These are phyloP conservation scores for Bruguiera hainesii DNA, from an alignment of 441 rosid species.

Conservation along the genomic window DNA sequence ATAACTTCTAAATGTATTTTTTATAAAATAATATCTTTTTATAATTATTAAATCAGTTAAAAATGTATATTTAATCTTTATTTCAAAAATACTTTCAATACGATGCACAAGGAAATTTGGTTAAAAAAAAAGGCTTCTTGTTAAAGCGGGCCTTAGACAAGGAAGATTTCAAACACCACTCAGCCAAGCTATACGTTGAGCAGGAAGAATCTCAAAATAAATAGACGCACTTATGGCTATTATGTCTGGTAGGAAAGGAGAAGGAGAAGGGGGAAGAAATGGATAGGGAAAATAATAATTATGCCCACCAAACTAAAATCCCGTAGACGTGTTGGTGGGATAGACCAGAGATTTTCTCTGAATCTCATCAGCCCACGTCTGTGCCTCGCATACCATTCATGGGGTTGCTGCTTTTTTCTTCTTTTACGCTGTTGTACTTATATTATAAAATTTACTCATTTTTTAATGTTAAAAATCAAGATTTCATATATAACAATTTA, in stretches of 20 bases:
- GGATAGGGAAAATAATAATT: background rate
- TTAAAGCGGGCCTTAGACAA: slow-evolving; percentile 1
- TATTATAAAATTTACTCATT: no score
- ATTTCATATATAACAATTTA: no score
- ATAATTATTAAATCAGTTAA: no score
- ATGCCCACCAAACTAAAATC: background rate
- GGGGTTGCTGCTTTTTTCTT: background rate
- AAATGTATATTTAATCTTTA: no score
- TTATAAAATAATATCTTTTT: no score
- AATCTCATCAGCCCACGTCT: slow-evolving; percentile 29
- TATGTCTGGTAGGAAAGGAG: background rate
- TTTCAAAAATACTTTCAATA: no score
- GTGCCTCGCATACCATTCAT: slow-evolving; percentile 20
- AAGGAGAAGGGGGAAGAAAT: background rate
- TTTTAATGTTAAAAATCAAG: no score
- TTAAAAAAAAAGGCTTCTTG: background rate
- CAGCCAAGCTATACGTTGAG: background rate
- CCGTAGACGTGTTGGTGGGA: background rate
- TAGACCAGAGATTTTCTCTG: slow-evolving; percentile 3
- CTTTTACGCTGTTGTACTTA: no score
- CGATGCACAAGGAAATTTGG: no score
- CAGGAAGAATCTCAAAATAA: slow-evolving; percentile 4
- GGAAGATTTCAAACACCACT: background rate
- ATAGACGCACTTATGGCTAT: slow-evolving; percentile 19
- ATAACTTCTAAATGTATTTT: no score